A percentile compares a stretch with the other conserved stretches of the same genome.
Evolutionary conservation across 306 rosid species (phyloP).

Genomic region (Boehmeria nivea): DNA sequence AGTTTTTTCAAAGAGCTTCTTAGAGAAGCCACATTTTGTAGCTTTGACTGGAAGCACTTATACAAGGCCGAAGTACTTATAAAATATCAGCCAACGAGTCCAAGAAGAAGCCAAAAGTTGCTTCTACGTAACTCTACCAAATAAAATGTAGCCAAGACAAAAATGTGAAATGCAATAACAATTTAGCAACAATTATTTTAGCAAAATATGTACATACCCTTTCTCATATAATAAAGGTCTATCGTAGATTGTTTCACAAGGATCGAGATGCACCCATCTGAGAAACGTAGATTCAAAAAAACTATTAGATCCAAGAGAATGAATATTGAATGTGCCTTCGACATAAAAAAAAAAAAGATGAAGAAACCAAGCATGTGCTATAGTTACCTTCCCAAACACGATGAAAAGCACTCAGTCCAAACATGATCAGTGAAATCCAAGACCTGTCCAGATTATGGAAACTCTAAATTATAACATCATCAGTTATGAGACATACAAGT

Average conservation of each 20-base stretch:
- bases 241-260: constrained; percentile 83
- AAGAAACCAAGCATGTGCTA: constrained; percentile 12
- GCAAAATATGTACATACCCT: constrained; percentile 48
- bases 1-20: too few species aligned
- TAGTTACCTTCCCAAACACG: constrained; percentile 59
- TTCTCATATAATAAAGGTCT: constrained; percentile 84
- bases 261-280: constrained; percentile 99
- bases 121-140: too few species aligned
- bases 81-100: too few species aligned
- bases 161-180: background rate
- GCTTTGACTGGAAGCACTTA: too few species aligned
- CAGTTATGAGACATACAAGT: background rate
- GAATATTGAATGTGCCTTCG: too few species aligned
- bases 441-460: constrained; percentile 40
- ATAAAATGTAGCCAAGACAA: too few species aligned
- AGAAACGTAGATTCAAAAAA: constrained; percentile 30
- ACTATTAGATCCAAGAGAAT: too few species aligned
- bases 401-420: constrained; percentile 97
- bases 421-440: constrained; percentile 79
- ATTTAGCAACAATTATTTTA: constrained; percentile 15
- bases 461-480: background rate
- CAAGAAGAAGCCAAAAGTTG: too few species aligned
- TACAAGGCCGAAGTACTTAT: too few species aligned
- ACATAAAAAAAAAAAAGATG: background rate
- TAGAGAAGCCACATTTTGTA: too few species aligned